Conservation (phyloP, 768 basidiomycete genomes). For the Russula sp. region DNA sequence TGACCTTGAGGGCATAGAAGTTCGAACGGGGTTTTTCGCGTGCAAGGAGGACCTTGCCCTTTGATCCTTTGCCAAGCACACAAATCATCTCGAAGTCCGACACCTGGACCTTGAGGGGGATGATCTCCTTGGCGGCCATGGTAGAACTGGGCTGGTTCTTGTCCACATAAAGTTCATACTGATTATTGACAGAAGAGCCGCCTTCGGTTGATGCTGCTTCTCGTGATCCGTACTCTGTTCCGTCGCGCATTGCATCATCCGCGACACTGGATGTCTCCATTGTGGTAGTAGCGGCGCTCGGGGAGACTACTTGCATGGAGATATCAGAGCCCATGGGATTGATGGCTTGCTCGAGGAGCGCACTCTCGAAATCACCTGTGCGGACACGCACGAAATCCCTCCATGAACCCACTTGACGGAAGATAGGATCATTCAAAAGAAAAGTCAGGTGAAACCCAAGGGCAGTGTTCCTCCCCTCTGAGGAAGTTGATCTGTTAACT, state of each 20-base stretch:
- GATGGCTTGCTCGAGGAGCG: conserved; percentile 78
- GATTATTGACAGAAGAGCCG: conserved; percentile 64
- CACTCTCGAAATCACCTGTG: conserved; percentile 82
- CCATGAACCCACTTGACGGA: conserved; percentile 68
- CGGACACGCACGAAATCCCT: conserved; percentile 80
- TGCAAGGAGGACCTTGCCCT: conserved; percentile 92
- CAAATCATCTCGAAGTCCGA: conserved; percentile 97
- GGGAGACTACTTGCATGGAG: conserved; percentile 55
- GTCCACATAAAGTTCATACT: conserved; percentile 32
- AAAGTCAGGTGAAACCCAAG: conserved; percentile 80
- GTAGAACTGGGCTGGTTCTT: conserved; percentile 49
- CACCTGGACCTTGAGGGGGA: conserved; percentile 63
- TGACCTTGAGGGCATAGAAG: conserved; percentile 92
- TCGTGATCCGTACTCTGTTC: conserved; percentile 14
- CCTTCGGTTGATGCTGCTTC: conserved; percentile 36
- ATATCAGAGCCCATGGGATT: conserved; percentile 83
- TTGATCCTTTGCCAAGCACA: conserved; percentile 94
- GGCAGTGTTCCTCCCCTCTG: conserved; percentile 38
- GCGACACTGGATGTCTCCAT: conserved; percentile 16
- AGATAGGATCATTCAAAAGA: conserved; percentile 54
- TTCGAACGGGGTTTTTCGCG: conserved; percentile 63
- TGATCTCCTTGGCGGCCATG: conserved; percentile 48
- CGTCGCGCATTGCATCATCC: conserved; percentile 2
- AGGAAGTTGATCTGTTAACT: conserved; percentile 24
- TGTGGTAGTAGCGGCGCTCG: conserved; percentile 19